Evolutionary conservation across 2,329 filamentous ascomycete species (phyloP), one percentile per base, ranked within the genome.

Genomic region (Ophiosphaerella korrae): DNA sequence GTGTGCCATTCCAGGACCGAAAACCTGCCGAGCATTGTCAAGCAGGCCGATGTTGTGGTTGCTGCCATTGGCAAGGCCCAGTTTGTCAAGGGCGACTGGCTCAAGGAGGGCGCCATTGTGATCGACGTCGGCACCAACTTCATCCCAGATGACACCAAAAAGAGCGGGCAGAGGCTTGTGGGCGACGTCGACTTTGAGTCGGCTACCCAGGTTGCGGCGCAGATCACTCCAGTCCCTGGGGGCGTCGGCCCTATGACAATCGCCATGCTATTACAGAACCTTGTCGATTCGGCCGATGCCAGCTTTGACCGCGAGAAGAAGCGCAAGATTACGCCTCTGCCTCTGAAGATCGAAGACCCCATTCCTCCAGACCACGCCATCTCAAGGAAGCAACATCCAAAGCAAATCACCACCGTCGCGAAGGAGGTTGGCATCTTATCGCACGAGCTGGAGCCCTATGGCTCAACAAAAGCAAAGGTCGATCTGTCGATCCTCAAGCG

Each of bases 181-280:
- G 94, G 94, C 53, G 94, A 99, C 73, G 94, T 99, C 36, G 92
- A 99, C 67, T 97, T 87, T 65, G 91, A 92, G 44, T 86, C 89
- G 37, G 93, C 93, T 13, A 83, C 82, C 13, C 82, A 95, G 71
- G 89, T 97, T 36, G 94, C 92, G 16, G 96, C 92, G 2, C 84
- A 89, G 67, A 97, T 99, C 68, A 99, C 94, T 2, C 94, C 94
- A 1, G 94, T 99, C 2, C 94, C 94, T 1, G 94, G 94, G 50
- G 94, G 94, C 74, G 94, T 99, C 52, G 94, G 94, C 0, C 94
- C 94, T 43, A 99, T 99, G 94, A 99, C 94, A 3, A 92, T 99
- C 57, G 94, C 94, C 53, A 99, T 99, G 94, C 82, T 99, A 41
- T 80, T 99, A 65, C 90, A 96, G 75, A 99, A 99, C 70, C 92